Evolutionary conservation across 1,284 basidiomycete species (phyloP), one percentile per base, ranked within the genome.

Genomic region (Microstroma glucosiphilum): DNA sequence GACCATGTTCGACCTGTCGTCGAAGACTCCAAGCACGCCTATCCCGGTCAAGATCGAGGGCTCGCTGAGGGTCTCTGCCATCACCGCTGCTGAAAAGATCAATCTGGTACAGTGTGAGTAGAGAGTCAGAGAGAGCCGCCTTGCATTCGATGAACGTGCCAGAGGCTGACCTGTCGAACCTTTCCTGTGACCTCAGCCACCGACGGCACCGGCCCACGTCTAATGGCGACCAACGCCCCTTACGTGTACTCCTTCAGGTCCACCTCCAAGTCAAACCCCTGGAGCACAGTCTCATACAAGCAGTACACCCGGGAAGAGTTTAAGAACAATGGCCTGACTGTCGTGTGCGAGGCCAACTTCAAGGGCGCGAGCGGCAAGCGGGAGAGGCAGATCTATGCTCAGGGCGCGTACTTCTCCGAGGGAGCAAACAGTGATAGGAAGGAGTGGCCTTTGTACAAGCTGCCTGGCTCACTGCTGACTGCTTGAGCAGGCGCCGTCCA

Each of bases 401-500:
- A 69, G 17, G 72, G 75, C 13, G 75, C 75, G 17, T 77, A 72
- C 69, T 77, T 77, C 62, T 64, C 62, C n/a, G 67, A 77, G 19
- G 72, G 73, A 51, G 70, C 65, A 0, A 57, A 71, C 11, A 73
- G 74, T 15, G 74, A 71, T 0, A 66, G 72, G 40, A 60, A 58
- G 1, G 48, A 63, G 40, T 76, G 65, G 65, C 72, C 71, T 9
- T 59, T 74, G 26, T 75, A 70, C 60, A 59, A 58, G 54, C 37
- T 70, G 8, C 60, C 60, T 60, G 48, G 55, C 26, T 54, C 49
- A 46, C 58, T 70, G 43, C 57, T 70, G 48, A 41, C 65, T n/a
- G 46, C 46, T 4, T 48, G 46, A 48, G 46, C 17, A 37, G 3
- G 30, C 30, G 3, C 9, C 9, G 30, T 37, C 9, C 30, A 9